These are phyloP conservation scores for Plasmodium relictum DNA, from an alignment of 169 alveolate species.

Conservation along the genomic window DNA sequence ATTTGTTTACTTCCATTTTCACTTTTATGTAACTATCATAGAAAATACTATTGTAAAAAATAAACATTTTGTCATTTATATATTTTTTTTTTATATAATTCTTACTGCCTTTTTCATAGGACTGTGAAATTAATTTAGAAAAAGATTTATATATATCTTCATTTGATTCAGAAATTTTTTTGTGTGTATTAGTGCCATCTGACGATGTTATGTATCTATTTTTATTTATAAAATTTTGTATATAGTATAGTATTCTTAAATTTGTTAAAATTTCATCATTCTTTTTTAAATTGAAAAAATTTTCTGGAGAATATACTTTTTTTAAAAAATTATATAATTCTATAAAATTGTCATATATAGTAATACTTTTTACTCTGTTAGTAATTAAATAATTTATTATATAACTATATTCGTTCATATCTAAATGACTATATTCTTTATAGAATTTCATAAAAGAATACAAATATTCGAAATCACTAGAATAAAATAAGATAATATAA, in stretches of 20 bases:
- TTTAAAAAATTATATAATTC: slow-evolving; percentile 35
- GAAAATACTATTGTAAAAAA: neutral
- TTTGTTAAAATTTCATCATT: slow-evolving; percentile 1
- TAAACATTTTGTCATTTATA: neutral
- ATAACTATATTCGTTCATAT: neutral
- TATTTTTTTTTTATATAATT: neutral
- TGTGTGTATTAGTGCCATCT: neutral
- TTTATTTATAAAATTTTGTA: slow-evolving; percentile 29
- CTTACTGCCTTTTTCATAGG: slow-evolving; percentile 14
- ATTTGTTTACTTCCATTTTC: slow-evolving; percentile 33
- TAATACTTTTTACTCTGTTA: slow-evolving; percentile 21
- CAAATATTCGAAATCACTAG: slow-evolving; percentile 40
- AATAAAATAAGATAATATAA: slow-evolving; percentile 45
- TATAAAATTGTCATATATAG: slow-evolving; percentile 39
- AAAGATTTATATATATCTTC: slow-evolving; percentile 53
- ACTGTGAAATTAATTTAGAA: slow-evolving; percentile 27
- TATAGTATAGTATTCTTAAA: slow-evolving; percentile 6
- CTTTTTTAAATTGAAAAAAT: neutral
- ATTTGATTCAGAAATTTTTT: neutral
- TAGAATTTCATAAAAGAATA: slow-evolving; percentile 17
- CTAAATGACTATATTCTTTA: neutral
- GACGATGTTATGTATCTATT: neutral
- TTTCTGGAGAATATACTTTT: neutral
- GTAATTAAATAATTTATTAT: slow-evolving; percentile 23
- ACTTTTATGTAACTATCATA: slow-evolving; percentile 45